Evolutionary conservation across 768 basidiomycete genomes (phyloP).

Genomic region (Solioccasus polychromus): DNA sequence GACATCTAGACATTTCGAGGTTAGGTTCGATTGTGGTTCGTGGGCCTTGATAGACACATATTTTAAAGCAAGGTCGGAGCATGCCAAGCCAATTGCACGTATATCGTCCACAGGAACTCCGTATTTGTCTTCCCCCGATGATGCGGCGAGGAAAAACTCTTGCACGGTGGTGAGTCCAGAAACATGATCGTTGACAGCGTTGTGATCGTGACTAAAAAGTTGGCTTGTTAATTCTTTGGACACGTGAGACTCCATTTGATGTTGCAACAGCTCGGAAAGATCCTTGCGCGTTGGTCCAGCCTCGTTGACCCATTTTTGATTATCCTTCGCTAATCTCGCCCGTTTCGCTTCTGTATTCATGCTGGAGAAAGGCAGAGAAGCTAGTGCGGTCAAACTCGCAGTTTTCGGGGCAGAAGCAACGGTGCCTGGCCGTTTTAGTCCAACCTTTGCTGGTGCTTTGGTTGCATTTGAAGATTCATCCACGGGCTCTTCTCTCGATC

Average conservation of each 20-base stretch:
- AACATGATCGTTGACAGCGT: slow-evolving; percentile 89
- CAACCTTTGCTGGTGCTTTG: slow-evolving; percentile 36
- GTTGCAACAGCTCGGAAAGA: slow-evolving; percentile 78
- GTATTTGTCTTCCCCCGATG: slow-evolving; percentile 53
- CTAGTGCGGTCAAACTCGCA: slow-evolving; percentile 31
- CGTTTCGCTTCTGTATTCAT: slow-evolving; percentile 50
- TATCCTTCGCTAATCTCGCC: slow-evolving; percentile 68
- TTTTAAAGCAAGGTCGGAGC: slow-evolving; percentile 89
- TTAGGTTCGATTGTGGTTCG: slow-evolving; percentile 87
- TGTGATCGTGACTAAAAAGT: slow-evolving; percentile 95
- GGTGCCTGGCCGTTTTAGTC: slow-evolving; percentile 45
- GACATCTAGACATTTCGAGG: slow-evolving; percentile 85
- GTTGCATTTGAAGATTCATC: slow-evolving; percentile 34
- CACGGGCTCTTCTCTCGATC: slow-evolving; percentile 38
- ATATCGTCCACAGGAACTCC: slow-evolving; percentile 45
- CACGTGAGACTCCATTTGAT: slow-evolving; percentile 86
- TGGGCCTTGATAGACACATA: slow-evolving; percentile 89
- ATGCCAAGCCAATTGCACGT: slow-evolving; percentile 71
- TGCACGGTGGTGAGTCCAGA: slow-evolving; percentile 69
- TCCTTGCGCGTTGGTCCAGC: slow-evolving; percentile 82
- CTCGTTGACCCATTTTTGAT: slow-evolving; percentile 82
- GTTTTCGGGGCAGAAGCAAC: slow-evolving; percentile 29
- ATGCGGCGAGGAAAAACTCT: slow-evolving; percentile 67
- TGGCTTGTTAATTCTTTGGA: slow-evolving; percentile 72
- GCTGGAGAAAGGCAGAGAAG: slow-evolving; percentile 34